Evolutionary conservation across 2,329 filamentous ascomycete genomes (phyloP), one percentile per base, ranked within the genome.

Genomic region (Alternaria gansuensis): DNA sequence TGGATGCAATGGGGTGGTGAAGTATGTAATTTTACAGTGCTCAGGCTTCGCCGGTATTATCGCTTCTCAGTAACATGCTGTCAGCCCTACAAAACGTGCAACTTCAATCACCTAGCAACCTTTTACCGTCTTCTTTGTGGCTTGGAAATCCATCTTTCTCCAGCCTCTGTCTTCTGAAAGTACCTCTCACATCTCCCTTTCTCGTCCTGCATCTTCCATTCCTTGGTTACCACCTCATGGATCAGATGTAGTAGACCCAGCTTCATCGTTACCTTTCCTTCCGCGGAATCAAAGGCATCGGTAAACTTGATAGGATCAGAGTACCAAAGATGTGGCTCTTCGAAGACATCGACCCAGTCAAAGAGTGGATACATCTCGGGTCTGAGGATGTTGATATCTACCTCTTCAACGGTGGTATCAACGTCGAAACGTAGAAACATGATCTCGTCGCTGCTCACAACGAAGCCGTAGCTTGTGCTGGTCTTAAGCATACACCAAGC

Each of bases 401-500:
- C 41, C 23, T 55, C 14, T n/a, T 54, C 31, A 21, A 45, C 23
- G 33, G 33, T 36, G 7, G 50, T 39, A 3, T 46, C 14, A 39
- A 64, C 33, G 2, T 56, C 57, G 26, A 65, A 52, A 29, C 43
- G 48, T 21, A 70, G 52, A 31, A 68, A 69, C 28, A 68, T 66
- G 29, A 67, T 59, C 37, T 69, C 65, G 28, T 68, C 59, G 49
- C 60, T 57, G 54, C 57, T 66, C 43, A 60, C 40, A 10, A 70
- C 36, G 44, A 70, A 70, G 13, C 57, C 63, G 37, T 64, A 66
- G 41, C 53, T 50, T 3, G 58, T 60, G n/a, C 60, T 48, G n/a
- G 40, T 56, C 51, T 62, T 54, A 14, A 68, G 48, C 68, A 70
- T 70, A 57, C 57, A 65, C 23, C 64, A 62, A 5, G 58, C 60